These are phyloP conservation scores for Pythium aristosporum DNA, from an alignment of 352 stramenopile genomes.

Conservation along the genomic window DNA sequence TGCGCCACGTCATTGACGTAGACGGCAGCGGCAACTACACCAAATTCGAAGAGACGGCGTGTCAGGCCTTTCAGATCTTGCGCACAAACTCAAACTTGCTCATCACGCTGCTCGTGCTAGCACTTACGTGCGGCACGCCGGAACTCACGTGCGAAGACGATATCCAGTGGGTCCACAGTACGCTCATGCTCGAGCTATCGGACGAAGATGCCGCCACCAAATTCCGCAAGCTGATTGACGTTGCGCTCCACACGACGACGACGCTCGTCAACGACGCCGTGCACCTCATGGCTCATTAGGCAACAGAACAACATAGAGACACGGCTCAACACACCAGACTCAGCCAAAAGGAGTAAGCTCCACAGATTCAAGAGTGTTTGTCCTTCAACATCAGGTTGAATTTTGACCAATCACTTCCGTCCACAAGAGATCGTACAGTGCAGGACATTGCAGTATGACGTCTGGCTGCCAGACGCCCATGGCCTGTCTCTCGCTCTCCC, in stretches of 20 bases:
- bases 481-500: slow-evolving; percentile 2
- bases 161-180: slow-evolving; percentile 80
- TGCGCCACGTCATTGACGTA: slow-evolving; percentile 84
- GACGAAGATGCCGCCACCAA: slow-evolving; percentile 58
- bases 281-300: slow-evolving; percentile 80
- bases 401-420: background rate
- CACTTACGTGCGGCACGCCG: slow-evolving; percentile 77
- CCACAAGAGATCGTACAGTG: background rate
- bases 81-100: slow-evolving; percentile 76
- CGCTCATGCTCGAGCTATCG: slow-evolving; percentile 72
- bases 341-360: no score
- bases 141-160: slow-evolving; percentile 66
- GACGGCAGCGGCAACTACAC: slow-evolving; percentile 74
- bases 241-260: slow-evolving; percentile 71
- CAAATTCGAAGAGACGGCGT: slow-evolving; percentile 68
- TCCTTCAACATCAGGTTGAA: no score
- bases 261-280: slow-evolving; percentile 85
- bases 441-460: slow-evolving; percentile 3
- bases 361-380: background rate
- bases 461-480: slow-evolving; percentile 6
- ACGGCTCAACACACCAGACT: background rate
- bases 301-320: background rate
- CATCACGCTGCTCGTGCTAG: slow-evolving; percentile 79
- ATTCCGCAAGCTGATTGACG: slow-evolving; percentile 79
- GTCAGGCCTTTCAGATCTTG: slow-evolving; percentile 70